Conservation (phyloP, 2,329 filamentous ascomycete genomes). For the Fusarium anthophilum region DNA sequence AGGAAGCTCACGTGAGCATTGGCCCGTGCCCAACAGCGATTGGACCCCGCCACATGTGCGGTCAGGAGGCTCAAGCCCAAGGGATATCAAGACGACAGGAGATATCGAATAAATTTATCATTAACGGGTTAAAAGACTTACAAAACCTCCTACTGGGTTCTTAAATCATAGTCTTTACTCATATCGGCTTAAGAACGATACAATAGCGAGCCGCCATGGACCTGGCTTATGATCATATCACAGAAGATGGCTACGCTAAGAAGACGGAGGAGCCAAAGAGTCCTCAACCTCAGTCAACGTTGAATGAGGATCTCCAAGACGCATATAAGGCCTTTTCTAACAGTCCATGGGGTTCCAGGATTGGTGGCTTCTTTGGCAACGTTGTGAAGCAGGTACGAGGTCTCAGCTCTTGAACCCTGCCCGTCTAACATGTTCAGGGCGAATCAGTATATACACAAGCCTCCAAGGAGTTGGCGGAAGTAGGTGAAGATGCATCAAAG, state of each 20-base stretch:
- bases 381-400: constrained; percentile 87
- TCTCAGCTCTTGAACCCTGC: not conserved
- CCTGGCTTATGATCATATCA: constrained; percentile 95
- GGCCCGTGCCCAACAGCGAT: constrained; percentile 34
- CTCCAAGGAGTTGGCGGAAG: constrained; percentile 82
- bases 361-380: constrained; percentile 88
- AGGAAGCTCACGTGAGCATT: constrained; percentile 28
- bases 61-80: constrained; percentile 36
- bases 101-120: constrained; percentile 19
- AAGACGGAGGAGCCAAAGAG: constrained; percentile 56
- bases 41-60: constrained; percentile 33
- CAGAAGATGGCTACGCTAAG: constrained; percentile 78
- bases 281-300: constrained; percentile 59
- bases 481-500: constrained; percentile 83
- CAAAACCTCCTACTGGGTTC: not conserved
- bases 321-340: constrained; percentile 93
- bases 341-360: constrained; percentile 88
- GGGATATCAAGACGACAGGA: constrained; percentile 24
- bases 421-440: constrained; percentile 61
- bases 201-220: constrained; percentile 71
- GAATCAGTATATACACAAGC: constrained; percentile 86
- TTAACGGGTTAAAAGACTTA: not conserved
- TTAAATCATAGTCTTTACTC: not conserved
- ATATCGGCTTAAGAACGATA: not conserved
- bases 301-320: constrained; percentile 92